phyloP scores from a whole-genome alignment of 2,329 filamentous ascomycete genomes.

The Colletotrichum zoysiae region DNA sequence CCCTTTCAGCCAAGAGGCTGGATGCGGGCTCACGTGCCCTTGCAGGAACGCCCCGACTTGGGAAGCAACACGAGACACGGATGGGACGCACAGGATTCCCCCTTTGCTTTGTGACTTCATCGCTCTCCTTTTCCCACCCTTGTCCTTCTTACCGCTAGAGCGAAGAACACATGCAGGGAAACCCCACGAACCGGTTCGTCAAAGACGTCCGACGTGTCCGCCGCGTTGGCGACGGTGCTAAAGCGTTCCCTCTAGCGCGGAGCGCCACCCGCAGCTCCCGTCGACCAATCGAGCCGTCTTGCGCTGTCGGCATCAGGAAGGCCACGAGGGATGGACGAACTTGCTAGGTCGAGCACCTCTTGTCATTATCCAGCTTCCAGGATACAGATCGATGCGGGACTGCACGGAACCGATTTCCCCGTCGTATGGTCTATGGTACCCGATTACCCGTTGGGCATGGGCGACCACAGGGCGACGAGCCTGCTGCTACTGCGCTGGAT shows the following conservation, averaged over 20 bases:
- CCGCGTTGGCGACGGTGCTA: conserved; percentile 14
- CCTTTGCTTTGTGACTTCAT: background rate
- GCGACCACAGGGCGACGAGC: background rate
- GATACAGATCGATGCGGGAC: background rate
- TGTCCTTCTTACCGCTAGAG: background rate
- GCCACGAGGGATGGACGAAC: too few relatives aligned
- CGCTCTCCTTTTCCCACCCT: accelerated
- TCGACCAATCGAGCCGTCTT: background rate
- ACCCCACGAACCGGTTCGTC: conserved; percentile 16
- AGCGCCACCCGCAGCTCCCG: conserved; percentile 12
- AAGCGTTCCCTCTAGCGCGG: conserved; percentile 22
- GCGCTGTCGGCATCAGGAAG: background rate
- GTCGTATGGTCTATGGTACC: too few relatives aligned
- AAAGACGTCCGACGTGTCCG: conserved; percentile 6
- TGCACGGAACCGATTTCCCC: background rate
- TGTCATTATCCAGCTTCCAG: too few relatives aligned
- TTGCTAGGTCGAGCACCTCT: background rate
- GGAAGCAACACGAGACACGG: background rate
- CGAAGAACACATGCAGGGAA: conserved; percentile 6
- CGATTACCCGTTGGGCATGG: too few relatives aligned
- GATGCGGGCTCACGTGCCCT: background rate
- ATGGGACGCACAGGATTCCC: too few relatives aligned
- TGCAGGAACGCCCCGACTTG: conserved; percentile 23
- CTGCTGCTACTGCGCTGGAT: too few relatives aligned
- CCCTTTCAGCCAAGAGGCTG: background rate